Conservation (phyloP, 78 protist genomes). For the Pelomyxa schiedti region DNA sequence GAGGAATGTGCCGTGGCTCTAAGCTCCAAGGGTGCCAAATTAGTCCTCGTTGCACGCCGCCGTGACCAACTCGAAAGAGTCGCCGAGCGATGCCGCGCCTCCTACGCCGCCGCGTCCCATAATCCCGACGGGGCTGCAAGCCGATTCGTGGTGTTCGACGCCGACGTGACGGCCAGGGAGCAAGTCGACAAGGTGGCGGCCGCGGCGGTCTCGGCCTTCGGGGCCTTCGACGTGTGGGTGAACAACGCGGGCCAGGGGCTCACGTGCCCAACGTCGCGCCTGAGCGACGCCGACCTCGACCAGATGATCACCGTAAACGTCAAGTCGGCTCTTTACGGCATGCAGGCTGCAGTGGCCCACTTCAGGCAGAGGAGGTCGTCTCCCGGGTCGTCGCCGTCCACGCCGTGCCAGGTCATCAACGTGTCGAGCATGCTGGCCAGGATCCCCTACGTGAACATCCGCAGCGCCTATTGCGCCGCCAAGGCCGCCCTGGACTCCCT, state of each 20-base stretch:
- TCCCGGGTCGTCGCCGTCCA: neutral
- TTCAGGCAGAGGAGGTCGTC: too few species aligned
- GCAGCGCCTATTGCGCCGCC: neutral
- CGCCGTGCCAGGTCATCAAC: neutral
- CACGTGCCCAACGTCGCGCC: neutral
- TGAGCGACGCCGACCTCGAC: neutral
- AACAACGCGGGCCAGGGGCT: neutral
- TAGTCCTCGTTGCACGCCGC: neutral
- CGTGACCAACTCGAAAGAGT: neutral
- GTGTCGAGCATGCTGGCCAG: neutral
- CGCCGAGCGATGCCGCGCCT: neutral
- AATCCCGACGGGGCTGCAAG: too few species aligned
- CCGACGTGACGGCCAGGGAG: too few species aligned
- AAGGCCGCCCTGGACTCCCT: neutral
- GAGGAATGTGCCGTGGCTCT: neutral
- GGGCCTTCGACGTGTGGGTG: neutral
- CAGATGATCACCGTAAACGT: neutral
- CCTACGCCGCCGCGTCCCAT: too few species aligned
- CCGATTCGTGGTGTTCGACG: too few species aligned
- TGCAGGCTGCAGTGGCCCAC: neutral
- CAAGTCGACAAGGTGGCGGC: too few species aligned
- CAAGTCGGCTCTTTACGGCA: neutral
- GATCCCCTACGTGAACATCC: neutral
- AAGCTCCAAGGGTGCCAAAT: neutral
- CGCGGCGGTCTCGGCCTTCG: neutral